These are phyloP conservation scores for Volvox carteri DNA, from an alignment of 163 green algal genomes.

Conservation along the genomic window DNA sequence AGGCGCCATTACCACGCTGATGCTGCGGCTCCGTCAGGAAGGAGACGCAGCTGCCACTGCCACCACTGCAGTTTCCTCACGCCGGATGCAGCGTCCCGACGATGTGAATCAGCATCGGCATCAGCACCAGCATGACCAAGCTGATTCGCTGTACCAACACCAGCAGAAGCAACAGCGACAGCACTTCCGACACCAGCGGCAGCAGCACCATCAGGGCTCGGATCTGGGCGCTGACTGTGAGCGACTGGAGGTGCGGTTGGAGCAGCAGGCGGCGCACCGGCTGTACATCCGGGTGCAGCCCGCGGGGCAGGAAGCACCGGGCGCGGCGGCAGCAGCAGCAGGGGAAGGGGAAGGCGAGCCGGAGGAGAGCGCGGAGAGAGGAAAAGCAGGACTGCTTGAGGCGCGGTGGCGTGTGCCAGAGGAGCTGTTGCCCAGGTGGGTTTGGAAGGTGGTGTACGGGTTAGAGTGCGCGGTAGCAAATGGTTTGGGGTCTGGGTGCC, in stretches of 20 bases:
- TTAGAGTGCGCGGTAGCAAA: too few species aligned
- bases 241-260: conserved; percentile 1
- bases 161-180: background rate
- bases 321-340: background rate
- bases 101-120: background rate
- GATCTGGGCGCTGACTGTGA: background rate
- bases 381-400: background rate
- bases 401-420: conserved; percentile 26
- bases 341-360: background rate
- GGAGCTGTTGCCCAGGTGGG: conserved; percentile 41
- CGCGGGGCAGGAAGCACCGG: background rate
- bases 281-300: conserved; percentile 41
- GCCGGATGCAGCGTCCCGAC: too few species aligned
- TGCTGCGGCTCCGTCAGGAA: conserved; percentile 22
- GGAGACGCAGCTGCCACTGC: too few species aligned
- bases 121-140: background rate
- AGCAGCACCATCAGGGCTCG: background rate
- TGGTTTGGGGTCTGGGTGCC: too few species aligned
- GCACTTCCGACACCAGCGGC: background rate
- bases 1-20: background rate
- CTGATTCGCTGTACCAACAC: too few species aligned
- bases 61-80: too few species aligned
- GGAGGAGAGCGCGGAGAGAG: background rate
- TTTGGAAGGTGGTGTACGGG: too few species aligned
- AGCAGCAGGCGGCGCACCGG: conserved; percentile 10